Percentiles rank a stretch among this genome's conserved stretches.
phyloP scores from a whole-genome alignment of 148 eudicot genomes.

The Nepenthes gracilis region DNA sequence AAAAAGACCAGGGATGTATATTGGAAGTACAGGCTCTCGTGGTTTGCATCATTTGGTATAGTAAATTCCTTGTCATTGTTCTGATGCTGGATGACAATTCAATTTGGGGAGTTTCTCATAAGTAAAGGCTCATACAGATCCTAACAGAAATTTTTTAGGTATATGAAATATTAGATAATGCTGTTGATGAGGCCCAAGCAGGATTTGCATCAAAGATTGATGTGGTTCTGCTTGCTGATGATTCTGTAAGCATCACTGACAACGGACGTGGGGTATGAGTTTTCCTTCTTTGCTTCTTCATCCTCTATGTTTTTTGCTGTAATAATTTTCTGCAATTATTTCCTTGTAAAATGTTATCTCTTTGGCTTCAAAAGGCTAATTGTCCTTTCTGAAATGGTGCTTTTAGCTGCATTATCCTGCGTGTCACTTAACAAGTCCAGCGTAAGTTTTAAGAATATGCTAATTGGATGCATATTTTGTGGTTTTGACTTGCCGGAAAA shows the following conservation, averaged over 20 bases:
- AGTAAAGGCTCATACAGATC: not conserved
- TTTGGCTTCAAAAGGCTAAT: not conserved
- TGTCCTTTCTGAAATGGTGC: too few species aligned
- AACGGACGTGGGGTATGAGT: conserved; percentile 96
- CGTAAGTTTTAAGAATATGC: too few species aligned
- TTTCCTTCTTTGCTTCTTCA: not conserved
- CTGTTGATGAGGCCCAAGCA: conserved; percentile 94
- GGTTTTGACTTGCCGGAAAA: too few species aligned
- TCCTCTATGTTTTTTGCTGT: not conserved
- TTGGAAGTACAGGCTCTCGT: conserved; percentile 97
- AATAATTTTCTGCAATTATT: not conserved
- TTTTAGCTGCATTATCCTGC: too few species aligned
- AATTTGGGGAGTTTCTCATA: not conserved
- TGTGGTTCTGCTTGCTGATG: conserved; percentile 57
- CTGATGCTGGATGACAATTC: not conserved
- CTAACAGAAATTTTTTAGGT: conserved; percentile 31
- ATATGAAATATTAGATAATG: conserved; percentile 92
- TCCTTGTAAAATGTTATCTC: not conserved
- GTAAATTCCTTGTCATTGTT: conserved; percentile 2
- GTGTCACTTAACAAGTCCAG: too few species aligned
- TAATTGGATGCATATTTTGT: too few species aligned
- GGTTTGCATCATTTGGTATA: conserved; percentile 91
- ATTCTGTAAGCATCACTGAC: conserved; percentile 84
- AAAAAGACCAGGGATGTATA: conserved; percentile 97
- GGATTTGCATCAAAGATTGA: conserved; percentile 86